Percentiles rank a stretch among this genome's conserved stretches.
phyloP scores from a whole-genome alignment of 208 protist genomes.

The Trichomonas tenax region DNA sequence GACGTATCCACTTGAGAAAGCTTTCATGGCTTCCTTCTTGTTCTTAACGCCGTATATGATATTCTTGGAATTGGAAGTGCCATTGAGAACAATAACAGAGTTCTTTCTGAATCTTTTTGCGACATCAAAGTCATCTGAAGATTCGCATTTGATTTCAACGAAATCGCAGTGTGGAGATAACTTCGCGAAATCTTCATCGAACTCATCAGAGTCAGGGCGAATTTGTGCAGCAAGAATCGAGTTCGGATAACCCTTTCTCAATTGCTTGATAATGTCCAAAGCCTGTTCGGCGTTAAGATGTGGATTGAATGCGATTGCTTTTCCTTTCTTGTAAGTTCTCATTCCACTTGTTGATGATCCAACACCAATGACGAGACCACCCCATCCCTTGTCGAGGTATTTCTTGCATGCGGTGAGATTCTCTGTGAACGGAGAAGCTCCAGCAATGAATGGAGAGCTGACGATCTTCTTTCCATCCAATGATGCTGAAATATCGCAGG shows the following conservation, averaged over 20 bases:
- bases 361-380: background rate
- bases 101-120: background rate
- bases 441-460: background rate
- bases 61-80: background rate
- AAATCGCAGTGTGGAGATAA: background rate
- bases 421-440: background rate
- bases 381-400: background rate
- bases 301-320: background rate
- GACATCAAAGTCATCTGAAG: background rate
- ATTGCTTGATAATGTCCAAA: background rate
- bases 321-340: background rate
- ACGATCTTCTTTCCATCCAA: background rate
- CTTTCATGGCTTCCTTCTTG: background rate
- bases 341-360: too few relatives aligned
- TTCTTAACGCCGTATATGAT: background rate
- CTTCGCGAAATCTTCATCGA: background rate
- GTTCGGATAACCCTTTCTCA: background rate
- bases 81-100: background rate
- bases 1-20: background rate
- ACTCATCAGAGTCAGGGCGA: background rate
- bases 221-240: background rate
- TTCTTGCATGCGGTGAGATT: background rate
- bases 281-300: background rate
- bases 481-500: background rate
- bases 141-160: background rate